Base-by-base conservation (phyloP, 371 early-diverging fungal species). In the Zychaea mexicana region DNA sequence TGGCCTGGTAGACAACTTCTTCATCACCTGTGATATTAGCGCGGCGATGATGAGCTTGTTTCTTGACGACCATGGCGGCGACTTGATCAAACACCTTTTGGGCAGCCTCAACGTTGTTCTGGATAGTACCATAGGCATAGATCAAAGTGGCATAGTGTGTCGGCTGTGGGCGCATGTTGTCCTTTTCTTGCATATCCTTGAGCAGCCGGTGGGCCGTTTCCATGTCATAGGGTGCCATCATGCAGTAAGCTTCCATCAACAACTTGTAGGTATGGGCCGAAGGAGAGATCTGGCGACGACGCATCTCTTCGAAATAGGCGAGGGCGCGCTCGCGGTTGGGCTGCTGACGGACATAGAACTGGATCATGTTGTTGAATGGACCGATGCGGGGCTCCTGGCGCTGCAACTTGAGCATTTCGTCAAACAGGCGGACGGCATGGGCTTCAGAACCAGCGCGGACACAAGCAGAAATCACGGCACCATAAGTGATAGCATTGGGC, bases 301-400 rank as follows among this genome's bases (percentile, higher is more conserved):
- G 74, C 53, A 86, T 69, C 57, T 84, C 79, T 5, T 73, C 62
- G 55, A 82, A 88, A 62, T 85, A 88, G 8, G 71, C 63, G 38
- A 88, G 62, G 0, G 80, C 86, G 6, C 78, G 77, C 10, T 74
- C 69, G 8, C 88, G 82, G 58, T 88, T 76, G 39, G 78, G 85
- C 53, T 84, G 78, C 39, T 88, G 85, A 38, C 86, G 85, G 5
- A 84, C 84, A 65, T 86, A 86, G 47, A 85, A 85, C 58, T 88
- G 88, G 52, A 88, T 88, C 86, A 88, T 86, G 54, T 84, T 77
- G 61, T 88, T 88, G 58, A 84, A 86, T 0, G 85, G 86, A 21
- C 82, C 86, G 15, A 86, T 79, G 49, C 72, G 76, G n/a, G 49
- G 49, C n/a, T 49, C 49, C 24, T 49, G 49, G 7, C 49, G 49